Evolutionary conservation across 805 yeast genomes (phyloP).

Genomic region (Kuraishia piskuri): DNA sequence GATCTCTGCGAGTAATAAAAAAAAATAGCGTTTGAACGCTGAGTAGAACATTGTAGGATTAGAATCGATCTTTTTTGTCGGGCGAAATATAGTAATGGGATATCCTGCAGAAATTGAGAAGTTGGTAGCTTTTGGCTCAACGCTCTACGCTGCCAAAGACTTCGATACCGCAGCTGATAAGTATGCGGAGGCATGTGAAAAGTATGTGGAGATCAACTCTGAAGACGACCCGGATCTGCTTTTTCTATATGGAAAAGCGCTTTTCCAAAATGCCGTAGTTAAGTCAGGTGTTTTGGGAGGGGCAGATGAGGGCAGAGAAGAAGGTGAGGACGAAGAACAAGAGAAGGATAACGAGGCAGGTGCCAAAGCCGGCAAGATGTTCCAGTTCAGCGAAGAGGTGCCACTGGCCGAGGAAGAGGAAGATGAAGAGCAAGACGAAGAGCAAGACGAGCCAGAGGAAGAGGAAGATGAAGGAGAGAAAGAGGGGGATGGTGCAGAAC

Average conservation of each 20-base stretch:
- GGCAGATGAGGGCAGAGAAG: conserved; percentile 15
- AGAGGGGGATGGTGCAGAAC: conserved; percentile 18
- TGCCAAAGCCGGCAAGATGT: conserved; percentile 14
- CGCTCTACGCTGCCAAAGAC: conserved; percentile 52
- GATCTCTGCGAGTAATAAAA: no score
- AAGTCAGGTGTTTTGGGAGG: conserved; percentile 74
- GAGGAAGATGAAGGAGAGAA: conserved; percentile 16
- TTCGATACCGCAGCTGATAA: conserved; percentile 61
- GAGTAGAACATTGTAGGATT: no score
- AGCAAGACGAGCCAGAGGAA: conserved; percentile 15
- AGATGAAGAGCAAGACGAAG: conserved; percentile 22
- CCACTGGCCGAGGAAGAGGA: conserved; percentile 28
- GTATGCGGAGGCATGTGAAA: conserved; percentile 69
- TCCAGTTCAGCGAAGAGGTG: conserved; percentile 28
- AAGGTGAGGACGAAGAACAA: conserved; percentile 13
- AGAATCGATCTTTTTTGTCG: no score
- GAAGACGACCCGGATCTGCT: conserved; percentile 68
- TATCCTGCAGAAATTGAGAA: conserved; percentile 35
- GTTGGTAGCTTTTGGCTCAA: conserved; percentile 53
- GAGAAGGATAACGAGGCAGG: conserved; percentile 8
- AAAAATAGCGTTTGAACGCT: no score
- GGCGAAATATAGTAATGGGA: conserved; percentile 3
- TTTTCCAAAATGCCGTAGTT: conserved; percentile 69
- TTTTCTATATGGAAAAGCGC: conserved; percentile 68
- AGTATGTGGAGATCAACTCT: conserved; percentile 37